phyloP scores from a whole-genome alignment of 164 flowering plant genomes.

The Taxillus chinensis region DNA sequence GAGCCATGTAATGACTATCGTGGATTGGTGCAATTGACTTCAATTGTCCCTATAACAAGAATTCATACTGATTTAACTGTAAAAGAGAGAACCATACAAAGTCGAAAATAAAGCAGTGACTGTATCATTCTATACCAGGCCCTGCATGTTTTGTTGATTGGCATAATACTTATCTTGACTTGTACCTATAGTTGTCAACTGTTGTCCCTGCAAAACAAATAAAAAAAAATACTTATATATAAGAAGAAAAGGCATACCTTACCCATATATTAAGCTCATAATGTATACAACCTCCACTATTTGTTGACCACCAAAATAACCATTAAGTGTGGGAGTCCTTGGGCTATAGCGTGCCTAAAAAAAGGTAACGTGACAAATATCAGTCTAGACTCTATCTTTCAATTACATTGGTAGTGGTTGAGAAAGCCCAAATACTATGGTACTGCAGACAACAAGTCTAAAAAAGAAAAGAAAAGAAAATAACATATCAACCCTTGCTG shows the following conservation, averaged over 20 bases:
- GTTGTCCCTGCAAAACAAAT: slow-evolving; percentile 8
- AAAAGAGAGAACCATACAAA: not conserved
- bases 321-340: slow-evolving; percentile 15
- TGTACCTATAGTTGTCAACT: slow-evolving; percentile 10
- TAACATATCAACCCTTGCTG: slow-evolving; percentile 17
- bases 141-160: slow-evolving; percentile 13
- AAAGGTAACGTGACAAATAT: not conserved
- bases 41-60: slow-evolving; percentile 13
- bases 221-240: not conserved
- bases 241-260: not conserved
- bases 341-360: slow-evolving; percentile 13
- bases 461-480: not conserved
- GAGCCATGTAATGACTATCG: slow-evolving; percentile 9
- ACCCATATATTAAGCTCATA: not conserved
- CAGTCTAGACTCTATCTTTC: not conserved
- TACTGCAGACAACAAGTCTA: not conserved
- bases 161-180: slow-evolving; percentile 11
- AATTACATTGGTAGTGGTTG: not conserved
- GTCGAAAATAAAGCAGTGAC: not conserved
- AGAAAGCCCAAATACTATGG: not conserved
- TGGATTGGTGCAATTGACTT: slow-evolving; percentile 13
- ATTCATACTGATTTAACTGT: not conserved
- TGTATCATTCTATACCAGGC: slow-evolving; percentile 2
- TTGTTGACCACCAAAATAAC: slow-evolving; percentile 16
- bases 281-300: not conserved